Percentiles rank a stretch among this genome's conserved stretches.
Conservation (phyloP, 2,329 filamentous ascomycete species). For the Diplodia scrobiculata region DNA sequence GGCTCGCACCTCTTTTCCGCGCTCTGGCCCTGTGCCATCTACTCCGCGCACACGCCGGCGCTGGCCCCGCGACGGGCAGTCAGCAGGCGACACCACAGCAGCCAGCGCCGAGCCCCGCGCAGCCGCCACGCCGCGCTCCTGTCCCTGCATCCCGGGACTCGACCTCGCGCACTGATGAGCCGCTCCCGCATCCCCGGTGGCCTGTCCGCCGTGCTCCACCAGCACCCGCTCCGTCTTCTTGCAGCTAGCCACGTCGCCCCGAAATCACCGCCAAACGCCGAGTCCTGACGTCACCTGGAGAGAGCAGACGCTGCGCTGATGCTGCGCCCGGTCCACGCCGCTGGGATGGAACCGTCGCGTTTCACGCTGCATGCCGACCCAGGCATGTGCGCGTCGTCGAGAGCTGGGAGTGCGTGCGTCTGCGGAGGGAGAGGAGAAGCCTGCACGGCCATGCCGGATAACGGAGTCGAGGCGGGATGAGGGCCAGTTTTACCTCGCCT, state of each 20-base stretch:
- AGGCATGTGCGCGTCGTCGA: neutral
- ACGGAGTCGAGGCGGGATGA: slow-evolving; percentile 6
- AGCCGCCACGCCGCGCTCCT: neutral
- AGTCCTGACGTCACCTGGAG: slow-evolving; percentile 3
- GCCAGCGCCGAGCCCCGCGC: neutral
- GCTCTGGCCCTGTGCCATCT: neutral
- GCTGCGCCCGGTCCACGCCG: neutral
- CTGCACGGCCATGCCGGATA: neutral
- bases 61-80: slow-evolving; percentile 9
- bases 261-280: slow-evolving; percentile 12
- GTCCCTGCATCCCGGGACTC: neutral
- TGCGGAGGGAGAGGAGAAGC: neutral
- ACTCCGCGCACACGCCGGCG: neutral
- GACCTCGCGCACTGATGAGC: neutral
- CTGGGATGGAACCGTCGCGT: neutral
- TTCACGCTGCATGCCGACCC: neutral
- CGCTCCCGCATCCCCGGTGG: slow-evolving; percentile 22
- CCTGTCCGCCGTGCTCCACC: slow-evolving; percentile 7
- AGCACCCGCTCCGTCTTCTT: neutral
- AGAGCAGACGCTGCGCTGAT: no score
- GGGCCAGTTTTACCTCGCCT: slow-evolving; percentile 20
- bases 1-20: no score
- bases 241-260: slow-evolving; percentile 16
- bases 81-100: neutral
- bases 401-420: neutral